Conservation (phyloP, 768 basidiomycete genomes). For the Russula olivacea region DNA sequence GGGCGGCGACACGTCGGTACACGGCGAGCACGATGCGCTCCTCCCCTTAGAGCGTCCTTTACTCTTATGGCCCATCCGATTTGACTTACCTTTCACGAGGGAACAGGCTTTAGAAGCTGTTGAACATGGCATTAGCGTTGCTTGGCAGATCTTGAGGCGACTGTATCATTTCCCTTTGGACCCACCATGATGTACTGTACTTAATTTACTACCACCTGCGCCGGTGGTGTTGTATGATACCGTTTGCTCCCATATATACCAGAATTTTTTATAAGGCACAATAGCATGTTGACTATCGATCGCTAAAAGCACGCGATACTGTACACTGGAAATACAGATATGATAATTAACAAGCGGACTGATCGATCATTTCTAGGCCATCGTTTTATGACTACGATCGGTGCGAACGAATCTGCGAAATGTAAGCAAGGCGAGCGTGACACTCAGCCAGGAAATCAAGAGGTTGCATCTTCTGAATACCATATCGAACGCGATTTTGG, state of each 20-base stretch:
- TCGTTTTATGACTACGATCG: slow-evolving; percentile 42
- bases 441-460: slow-evolving; percentile 70
- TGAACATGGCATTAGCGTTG: slow-evolving; percentile 36
- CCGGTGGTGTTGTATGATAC: not conserved
- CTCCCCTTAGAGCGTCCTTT: slow-evolving; percentile 31
- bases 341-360: not conserved
- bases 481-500: slow-evolving; percentile 75
- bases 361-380: not conserved
- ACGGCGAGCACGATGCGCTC: slow-evolving; percentile 20
- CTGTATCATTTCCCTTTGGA: slow-evolving; percentile 54
- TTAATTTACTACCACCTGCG: not conserved
- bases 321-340: not conserved
- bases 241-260: not conserved
- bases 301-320: not conserved
- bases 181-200: slow-evolving; percentile 34
- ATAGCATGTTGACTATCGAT: not conserved
- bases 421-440: slow-evolving; percentile 47
- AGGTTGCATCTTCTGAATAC: slow-evolving; percentile 58
- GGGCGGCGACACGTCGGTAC: slow-evolving; percentile 28
- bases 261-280: slow-evolving; percentile 2
- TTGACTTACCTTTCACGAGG: slow-evolving; percentile 36
- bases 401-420: slow-evolving; percentile 42
- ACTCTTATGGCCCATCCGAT: slow-evolving; percentile 29
- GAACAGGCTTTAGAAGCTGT: slow-evolving; percentile 32
- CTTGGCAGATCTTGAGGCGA: slow-evolving; percentile 46